Evolutionary conservation across 495 filamentous ascomycete species (phyloP).

Genomic region (Penicillium coprophilum): DNA sequence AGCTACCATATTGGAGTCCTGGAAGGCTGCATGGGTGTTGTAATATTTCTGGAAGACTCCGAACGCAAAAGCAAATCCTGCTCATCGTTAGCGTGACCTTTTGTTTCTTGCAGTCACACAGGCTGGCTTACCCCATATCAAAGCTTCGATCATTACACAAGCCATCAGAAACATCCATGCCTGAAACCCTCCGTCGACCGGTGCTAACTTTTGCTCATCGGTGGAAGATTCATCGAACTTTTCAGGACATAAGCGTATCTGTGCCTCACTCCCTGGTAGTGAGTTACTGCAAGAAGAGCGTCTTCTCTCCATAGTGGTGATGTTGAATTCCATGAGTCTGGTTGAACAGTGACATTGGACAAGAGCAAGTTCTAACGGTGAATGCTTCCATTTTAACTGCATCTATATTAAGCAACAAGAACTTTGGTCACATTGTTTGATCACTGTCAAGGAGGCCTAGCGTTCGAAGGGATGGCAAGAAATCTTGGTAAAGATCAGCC

Average conservation of each 20-base stretch:
- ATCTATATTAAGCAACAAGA: background rate
- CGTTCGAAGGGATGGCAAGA: slow-evolving; percentile 9
- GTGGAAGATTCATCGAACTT: slow-evolving; percentile 2
- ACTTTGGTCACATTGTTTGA: slow-evolving; percentile 14
- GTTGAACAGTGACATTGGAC: background rate
- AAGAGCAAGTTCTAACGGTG: background rate
- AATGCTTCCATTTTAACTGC: slow-evolving; percentile 6
- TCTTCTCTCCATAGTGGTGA: slow-evolving; percentile 7
- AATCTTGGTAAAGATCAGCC: slow-evolving; percentile 7
- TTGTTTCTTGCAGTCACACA: background rate
- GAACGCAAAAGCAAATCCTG: slow-evolving; percentile 29
- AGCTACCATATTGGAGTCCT: slow-evolving; percentile 38
- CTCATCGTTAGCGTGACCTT: background rate
- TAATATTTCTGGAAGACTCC: slow-evolving; percentile 37
- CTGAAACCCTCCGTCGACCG: slow-evolving; percentile 10
- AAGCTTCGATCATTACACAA: slow-evolving; percentile 14
- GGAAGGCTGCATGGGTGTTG: slow-evolving; percentile 16
- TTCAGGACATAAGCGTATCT: slow-evolving; percentile 6
- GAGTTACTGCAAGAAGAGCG: slow-evolving; percentile 6
- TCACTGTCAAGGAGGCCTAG: slow-evolving; percentile 7
- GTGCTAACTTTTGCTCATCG: slow-evolving; percentile 2
- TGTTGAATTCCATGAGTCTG: background rate
- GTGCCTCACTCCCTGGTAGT: slow-evolving; percentile 3
- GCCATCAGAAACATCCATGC: slow-evolving; percentile 18
- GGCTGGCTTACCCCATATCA: slow-evolving; percentile 12